Conservation (phyloP, 306 rosid species). For the Dryas octopetala region DNA sequence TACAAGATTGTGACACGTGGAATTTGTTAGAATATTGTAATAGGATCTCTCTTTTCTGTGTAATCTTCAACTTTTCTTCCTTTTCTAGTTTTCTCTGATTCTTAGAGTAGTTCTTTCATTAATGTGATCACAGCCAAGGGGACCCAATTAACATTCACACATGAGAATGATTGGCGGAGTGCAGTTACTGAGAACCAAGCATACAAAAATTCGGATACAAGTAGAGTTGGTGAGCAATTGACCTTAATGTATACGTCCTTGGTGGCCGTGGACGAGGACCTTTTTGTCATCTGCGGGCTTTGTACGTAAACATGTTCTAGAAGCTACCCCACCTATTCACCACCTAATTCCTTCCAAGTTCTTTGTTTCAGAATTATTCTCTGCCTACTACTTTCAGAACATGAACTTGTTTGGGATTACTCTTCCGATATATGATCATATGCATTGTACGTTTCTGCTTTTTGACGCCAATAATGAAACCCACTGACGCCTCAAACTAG, state of each 20-base stretch:
- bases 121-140: too few species aligned
- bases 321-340: conserved; percentile 33
- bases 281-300: conserved; percentile 33
- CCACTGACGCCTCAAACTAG: neutral
- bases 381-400: too few species aligned
- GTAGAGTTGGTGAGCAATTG: conserved; percentile 63
- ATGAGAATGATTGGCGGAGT: neutral
- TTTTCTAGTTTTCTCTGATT: too few species aligned
- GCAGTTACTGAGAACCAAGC: neutral
- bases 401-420: too few species aligned
- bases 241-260: conserved; percentile 31
- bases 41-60: too few species aligned
- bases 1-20: too few species aligned
- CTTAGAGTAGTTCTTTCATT: too few species aligned
- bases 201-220: neutral
- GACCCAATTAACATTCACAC: neutral
- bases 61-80: too few species aligned
- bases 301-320: conserved; percentile 48
- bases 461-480: neutral
- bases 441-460: neutral
- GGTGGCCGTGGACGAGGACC: conserved; percentile 23
- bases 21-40: too few species aligned
- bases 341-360: neutral
- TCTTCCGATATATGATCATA: too few species aligned
- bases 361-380: too few species aligned